Percentiles rank a stretch among this genome's conserved stretches.
phyloP scores from a whole-genome alignment of 2,329 filamentous ascomycete species.

The Colletotrichum lini region DNA sequence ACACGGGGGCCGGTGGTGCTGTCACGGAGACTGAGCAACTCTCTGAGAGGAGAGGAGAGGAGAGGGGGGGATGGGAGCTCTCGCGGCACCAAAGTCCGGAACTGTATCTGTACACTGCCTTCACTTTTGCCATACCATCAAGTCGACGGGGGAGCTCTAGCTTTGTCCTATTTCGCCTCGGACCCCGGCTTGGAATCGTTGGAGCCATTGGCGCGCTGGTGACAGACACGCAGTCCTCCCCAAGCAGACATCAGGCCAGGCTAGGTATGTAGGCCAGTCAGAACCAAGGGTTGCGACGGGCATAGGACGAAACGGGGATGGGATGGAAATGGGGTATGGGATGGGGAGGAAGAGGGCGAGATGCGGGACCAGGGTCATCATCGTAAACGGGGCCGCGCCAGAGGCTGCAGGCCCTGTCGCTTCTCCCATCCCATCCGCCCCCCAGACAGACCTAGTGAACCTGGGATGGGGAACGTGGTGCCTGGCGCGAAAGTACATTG shows the following conservation, averaged over 20 bases:
- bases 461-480: constrained; percentile 9
- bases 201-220: constrained; percentile 23
- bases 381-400: constrained; percentile 25
- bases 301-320: constrained; percentile 39
- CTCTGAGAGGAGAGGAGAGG: too few relatives aligned
- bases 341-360: not conserved
- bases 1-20: constrained; percentile 19
- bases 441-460: constrained; percentile 19
- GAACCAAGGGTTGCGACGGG: constrained; percentile 32
- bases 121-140: not conserved
- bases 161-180: constrained; percentile 27
- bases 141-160: constrained; percentile 11
- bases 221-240: constrained; percentile 23
- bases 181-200: constrained; percentile 15
- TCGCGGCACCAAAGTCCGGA: not conserved
- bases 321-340: constrained; percentile 8
- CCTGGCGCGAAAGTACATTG: constrained; percentile 1
- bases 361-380: constrained; percentile 15
- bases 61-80: not conserved
- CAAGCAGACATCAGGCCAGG: constrained; percentile 18
- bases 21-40: constrained; percentile 7
- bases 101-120: constrained; percentile 1
- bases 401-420: constrained; percentile 17
- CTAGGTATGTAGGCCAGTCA: constrained; percentile 27
- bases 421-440: constrained; percentile 10